phyloP scores from a whole-genome alignment of 2,329 filamentous ascomycete genomes.

The Beauveria varroae region DNA sequence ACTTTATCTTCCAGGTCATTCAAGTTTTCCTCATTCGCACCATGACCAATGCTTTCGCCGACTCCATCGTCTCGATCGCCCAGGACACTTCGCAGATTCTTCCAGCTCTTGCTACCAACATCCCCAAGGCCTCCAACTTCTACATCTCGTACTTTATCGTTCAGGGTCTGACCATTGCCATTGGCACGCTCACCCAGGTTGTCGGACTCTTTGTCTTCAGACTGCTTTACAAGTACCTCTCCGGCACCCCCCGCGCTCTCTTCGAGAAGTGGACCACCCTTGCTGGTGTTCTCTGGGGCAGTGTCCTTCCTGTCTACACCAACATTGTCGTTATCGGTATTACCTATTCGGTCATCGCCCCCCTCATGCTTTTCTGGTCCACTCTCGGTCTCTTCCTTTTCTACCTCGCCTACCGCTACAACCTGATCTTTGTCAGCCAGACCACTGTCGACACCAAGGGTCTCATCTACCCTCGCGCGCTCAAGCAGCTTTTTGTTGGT shows the following conservation, averaged over 20 bases:
- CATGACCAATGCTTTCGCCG: constrained; percentile 69
- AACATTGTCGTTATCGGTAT: constrained; percentile 67
- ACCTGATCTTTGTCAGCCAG: constrained; percentile 74
- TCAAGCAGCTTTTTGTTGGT: constrained; percentile 79
- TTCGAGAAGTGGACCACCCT: constrained; percentile 66
- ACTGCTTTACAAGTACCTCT: constrained; percentile 59
- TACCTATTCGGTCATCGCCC: constrained; percentile 77
- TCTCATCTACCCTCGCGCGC: constrained; percentile 75
- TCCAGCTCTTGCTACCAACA: constrained; percentile 58
- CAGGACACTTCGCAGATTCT: constrained; percentile 55
- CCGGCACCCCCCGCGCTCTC: constrained; percentile 71
- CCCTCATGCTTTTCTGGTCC: constrained; percentile 74
- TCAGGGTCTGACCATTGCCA: constrained; percentile 73
- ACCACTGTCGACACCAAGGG: constrained; percentile 80
- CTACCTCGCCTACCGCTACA: constrained; percentile 82
- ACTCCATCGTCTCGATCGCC: constrained; percentile 56
- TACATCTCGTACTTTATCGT: constrained; percentile 87
- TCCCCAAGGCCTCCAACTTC: constrained; percentile 85
- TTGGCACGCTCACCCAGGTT: constrained; percentile 63
- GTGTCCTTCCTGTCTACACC: constrained; percentile 65
- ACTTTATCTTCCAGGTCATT: constrained; percentile 84
- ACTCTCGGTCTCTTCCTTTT: constrained; percentile 69
- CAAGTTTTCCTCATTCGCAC: constrained; percentile 90
- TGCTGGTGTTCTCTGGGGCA: constrained; percentile 67
- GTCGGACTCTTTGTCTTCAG: constrained; percentile 59